Base-by-base conservation (phyloP, 306 rosid genomes). In the Citrullus colocynthis region DNA sequence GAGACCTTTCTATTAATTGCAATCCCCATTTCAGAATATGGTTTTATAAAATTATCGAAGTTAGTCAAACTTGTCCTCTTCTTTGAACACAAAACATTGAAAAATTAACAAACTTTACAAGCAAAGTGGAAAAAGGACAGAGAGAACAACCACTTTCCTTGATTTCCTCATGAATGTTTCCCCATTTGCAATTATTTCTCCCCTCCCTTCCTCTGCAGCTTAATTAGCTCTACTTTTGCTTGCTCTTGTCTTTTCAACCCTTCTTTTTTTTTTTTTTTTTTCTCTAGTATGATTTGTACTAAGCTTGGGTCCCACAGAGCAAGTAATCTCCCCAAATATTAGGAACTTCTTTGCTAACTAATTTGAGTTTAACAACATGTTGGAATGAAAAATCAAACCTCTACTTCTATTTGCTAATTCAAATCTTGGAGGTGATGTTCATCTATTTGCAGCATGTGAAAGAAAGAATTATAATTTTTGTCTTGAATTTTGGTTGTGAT, bases 61-160 rank as follows among this genome's bases (percentile, higher is more conserved):
- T 45, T 71, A 72, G 59, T 72, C 59, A 72, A 72, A 72, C 28
- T 72, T 48, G 76, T 72, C 59, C 59, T 49, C 36, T 28, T 72
- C 59, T 72, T 48, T 13, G 32, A 14, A 72, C 59, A 7, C 59
- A 28, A 48, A 71, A 45, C 20, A 71, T 13, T 71, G 58, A 6
- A 71, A 49, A 70, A 20, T 65, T 37, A 21, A 44, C 28, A 18
- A 21, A 28, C 76, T 72, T 48, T 49, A 28, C 59, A 48, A 48
- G 39, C 59, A 72, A 72, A 72, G 28, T 48, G 5, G 42, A 28
- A 72, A 70, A 51, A 24, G 36, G 6, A 17, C 14, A 15, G 21
- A 24, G 76, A 30, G 24, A 24, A 71, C n/a, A 24, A 48, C 60
- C 28, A 28, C 12, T 51, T 49, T 51, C 77, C 60, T 51, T 48